Percentiles rank a stretch among this genome's conserved stretches.
Conservation (phyloP, 2,329 filamentous ascomycete species). For the Fusarium buharicum region DNA sequence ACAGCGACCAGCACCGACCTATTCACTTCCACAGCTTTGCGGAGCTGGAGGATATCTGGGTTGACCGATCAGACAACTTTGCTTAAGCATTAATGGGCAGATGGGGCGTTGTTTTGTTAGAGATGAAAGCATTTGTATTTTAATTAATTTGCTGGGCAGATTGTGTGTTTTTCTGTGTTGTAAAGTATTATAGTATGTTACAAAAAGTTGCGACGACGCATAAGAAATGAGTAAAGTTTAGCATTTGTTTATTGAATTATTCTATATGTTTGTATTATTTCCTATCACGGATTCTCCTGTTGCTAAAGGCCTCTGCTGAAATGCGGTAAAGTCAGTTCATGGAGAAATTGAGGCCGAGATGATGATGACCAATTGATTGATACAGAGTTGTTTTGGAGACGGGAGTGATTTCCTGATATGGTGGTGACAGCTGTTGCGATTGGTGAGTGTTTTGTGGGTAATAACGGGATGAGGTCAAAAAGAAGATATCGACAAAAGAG, state of each 20-base stretch:
- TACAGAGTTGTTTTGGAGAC: not conserved
- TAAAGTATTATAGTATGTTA: constrained; percentile 26
- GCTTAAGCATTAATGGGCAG: constrained; percentile 65
- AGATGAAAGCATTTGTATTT: constrained; percentile 27
- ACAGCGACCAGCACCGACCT: constrained; percentile 90
- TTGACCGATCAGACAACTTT: constrained; percentile 92
- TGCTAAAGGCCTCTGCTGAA: not conserved
- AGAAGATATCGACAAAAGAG: constrained; percentile 21
- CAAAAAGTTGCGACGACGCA: too few species aligned
- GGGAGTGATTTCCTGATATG: constrained; percentile 32
- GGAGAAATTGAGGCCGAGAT: constrained; percentile 18
- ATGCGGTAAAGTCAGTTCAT: constrained; percentile 19
- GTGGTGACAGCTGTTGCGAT: constrained; percentile 15
- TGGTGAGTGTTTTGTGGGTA: constrained; percentile 3
- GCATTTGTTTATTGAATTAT: too few species aligned
- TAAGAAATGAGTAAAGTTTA: too few species aligned
- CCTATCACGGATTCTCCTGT: too few species aligned
- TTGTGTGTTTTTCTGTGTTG: constrained; percentile 31
- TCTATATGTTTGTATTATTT: too few species aligned
- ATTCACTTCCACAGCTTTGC: constrained; percentile 98
- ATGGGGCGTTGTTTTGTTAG: constrained; percentile 39
- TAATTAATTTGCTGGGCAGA: constrained; percentile 32
- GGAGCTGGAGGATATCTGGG: constrained; percentile 96
- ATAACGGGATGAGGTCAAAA: constrained; percentile 16
- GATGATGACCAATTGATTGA: constrained; percentile 5